Evolutionary conservation across 2,329 filamentous ascomycete genomes (phyloP).

Genomic region (Claviceps citrina): DNA sequence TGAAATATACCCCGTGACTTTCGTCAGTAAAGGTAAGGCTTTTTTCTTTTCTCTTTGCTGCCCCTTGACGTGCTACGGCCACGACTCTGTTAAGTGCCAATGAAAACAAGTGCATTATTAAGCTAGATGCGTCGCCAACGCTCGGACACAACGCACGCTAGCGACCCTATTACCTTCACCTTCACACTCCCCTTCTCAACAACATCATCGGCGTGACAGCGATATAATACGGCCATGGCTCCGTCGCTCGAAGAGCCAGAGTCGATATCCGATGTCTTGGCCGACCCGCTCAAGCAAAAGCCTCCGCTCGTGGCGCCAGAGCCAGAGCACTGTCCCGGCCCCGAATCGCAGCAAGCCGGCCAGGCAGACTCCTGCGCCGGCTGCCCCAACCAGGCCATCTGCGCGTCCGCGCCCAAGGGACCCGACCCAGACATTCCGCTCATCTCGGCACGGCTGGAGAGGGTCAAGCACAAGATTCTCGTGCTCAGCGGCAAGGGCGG

Average conservation of each 20-base stretch:
- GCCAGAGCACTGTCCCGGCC: constrained; percentile 91
- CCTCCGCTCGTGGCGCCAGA: constrained; percentile 85
- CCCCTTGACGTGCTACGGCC: too few species aligned
- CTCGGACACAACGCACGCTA: too few species aligned
- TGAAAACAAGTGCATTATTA: constrained; percentile 1
- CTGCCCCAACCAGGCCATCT: constrained; percentile 92
- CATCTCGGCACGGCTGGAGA: constrained; percentile 67
- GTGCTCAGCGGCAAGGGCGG: constrained; percentile 90
- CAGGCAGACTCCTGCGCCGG: constrained; percentile 74
- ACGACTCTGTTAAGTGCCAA: too few species aligned
- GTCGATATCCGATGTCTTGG: constrained; percentile 51
- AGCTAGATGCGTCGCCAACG: too few species aligned
- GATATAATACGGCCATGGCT: constrained; percentile 44
- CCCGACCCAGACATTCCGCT: constrained; percentile 86
- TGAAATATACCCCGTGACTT: too few species aligned
- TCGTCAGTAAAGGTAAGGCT: too few species aligned
- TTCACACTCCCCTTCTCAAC: not conserved
- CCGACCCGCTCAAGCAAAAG: constrained; percentile 60
- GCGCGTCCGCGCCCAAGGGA: constrained; percentile 83
- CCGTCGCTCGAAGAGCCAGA: constrained; percentile 63
- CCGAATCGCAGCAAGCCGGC: constrained; percentile 57
- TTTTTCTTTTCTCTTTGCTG: too few species aligned
- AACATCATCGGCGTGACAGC: too few species aligned
- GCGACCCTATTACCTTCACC: not conserved
- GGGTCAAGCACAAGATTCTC: constrained; percentile 81